Percentiles rank a stretch among this genome's conserved stretches.
phyloP scores from a whole-genome alignment of 1,284 basidiomycete species.

The Crepidotus sp. region DNA sequence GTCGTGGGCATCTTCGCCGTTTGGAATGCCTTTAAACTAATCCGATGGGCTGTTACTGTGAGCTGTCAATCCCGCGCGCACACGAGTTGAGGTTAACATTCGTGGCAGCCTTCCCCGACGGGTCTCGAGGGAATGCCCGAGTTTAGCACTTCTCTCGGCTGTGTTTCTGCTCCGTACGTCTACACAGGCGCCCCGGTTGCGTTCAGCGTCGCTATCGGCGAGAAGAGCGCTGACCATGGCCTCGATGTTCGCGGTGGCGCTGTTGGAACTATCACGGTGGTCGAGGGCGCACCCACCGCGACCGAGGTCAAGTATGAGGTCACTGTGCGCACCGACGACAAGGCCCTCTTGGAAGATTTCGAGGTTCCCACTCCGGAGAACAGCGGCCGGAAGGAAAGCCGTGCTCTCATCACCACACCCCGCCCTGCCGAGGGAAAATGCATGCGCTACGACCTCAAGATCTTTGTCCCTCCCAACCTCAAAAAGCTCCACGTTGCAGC shows the following conservation, averaged over 20 bases:
- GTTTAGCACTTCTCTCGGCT: conserved; percentile 46
- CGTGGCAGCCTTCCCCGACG: conserved; percentile 34
- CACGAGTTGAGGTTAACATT: not conserved
- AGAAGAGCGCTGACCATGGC: conserved; percentile 30
- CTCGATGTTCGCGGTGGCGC: conserved; percentile 40
- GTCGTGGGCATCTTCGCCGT: conserved; percentile 27
- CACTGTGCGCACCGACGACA: conserved; percentile 35
- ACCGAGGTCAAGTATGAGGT: conserved; percentile 42
- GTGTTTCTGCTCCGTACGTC: conserved; percentile 33
- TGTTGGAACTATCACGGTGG: conserved; percentile 43
- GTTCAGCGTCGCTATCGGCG: conserved; percentile 32
- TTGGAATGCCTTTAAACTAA: conserved; percentile 37
- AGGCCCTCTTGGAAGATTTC: conserved; percentile 29
- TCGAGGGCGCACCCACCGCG: conserved; percentile 31
- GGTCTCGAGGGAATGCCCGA: conserved; percentile 47
- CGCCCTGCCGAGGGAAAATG: conserved; percentile 28
- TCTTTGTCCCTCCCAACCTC: conserved; percentile 41
- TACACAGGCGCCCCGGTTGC: conserved; percentile 31
- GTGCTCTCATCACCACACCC: conserved; percentile 30
- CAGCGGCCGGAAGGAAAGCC: conserved; percentile 28
- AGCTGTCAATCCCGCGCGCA: conserved; percentile 15
- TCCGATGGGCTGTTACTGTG: conserved; percentile 41
- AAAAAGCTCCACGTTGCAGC: conserved; percentile 37
- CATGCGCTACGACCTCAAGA: conserved; percentile 45
- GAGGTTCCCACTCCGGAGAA: conserved; percentile 19